Evolutionary conservation across 2,329 filamentous ascomycete genomes (phyloP).

Genomic region (Ceratocystis huliohia): DNA sequence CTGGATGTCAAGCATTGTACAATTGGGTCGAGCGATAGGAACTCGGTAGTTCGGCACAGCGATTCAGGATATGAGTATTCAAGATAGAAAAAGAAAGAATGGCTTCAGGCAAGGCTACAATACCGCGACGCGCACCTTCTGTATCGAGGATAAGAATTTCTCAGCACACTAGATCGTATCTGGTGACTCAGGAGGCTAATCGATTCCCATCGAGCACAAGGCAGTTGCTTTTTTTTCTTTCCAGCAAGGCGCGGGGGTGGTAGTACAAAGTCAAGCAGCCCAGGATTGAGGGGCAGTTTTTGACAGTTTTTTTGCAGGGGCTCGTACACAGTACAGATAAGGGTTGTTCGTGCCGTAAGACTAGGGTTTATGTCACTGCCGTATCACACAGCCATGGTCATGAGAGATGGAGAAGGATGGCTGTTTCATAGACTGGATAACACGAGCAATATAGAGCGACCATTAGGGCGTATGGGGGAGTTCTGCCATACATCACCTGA

Average conservation of each 20-base stretch:
- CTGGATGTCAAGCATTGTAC: slow-evolving; percentile 58
- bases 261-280: neutral
- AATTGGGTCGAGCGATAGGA: neutral
- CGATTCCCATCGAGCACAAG: neutral
- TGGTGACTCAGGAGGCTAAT: slow-evolving; percentile 1
- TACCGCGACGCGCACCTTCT: neutral
- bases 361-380: neutral
- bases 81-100: neutral
- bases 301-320: neutral
- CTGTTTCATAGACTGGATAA: neutral
- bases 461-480: too few relatives aligned
- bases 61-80: neutral
- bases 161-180: neutral
- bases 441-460: neutral
- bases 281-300: neutral
- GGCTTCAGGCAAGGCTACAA: neutral
- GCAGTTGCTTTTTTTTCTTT: slow-evolving; percentile 1
- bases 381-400: neutral
- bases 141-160: neutral
- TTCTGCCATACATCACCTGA: too few relatives aligned
- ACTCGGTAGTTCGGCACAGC: neutral
- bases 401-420: neutral
- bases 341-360: neutral
- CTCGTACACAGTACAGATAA: neutral
- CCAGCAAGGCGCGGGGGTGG: neutral